Base-by-base conservation (phyloP, 495 filamentous ascomycete genomes). In the Podospora didyma region DNA sequence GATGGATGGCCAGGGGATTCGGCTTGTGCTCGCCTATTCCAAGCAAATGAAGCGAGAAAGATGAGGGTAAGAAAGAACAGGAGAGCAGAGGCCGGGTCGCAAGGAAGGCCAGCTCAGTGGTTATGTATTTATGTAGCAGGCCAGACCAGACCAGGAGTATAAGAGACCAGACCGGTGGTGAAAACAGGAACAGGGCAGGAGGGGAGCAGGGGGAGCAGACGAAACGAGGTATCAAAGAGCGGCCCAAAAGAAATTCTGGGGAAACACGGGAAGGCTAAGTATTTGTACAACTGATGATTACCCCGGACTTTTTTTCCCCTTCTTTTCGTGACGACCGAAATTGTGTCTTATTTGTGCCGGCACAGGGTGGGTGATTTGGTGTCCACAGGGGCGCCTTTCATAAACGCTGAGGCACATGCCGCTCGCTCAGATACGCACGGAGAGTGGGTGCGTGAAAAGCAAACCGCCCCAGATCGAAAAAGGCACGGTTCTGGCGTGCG, bases 301-400 rank as follows among this genome's bases (percentile, higher is more conserved):
- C 58, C 58, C 58, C 53, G 21, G 58, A 49, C 58, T 56, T 52
- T 61, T 56, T 28, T 37, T 54, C 49, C n/a, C n/a, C 23, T 19
- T 49, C 14, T 14, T 47, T 47, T 24, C 20, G 12, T 3, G 34
- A 55, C 28, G 22, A 48, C 44, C 51, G 51, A 48, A 31, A 55
- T 49, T 49, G 53, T 49, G 53, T 37, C 31, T 21, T 55, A 44
- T n/a, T 51, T 51, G 48, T 47, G 45, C 20, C 45, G 26, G 26
- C 26, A 31, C 26, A 31, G 26, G 9, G 26, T n/a, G n/a, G n/a
- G n/a, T n/a, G n/a, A n/a, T n/a, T n/a, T n/a, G n/a, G n/a, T 31
- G 26, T 31, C 26, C 26, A 31, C 26, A 31, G 26, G 26, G 26
- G 9, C 26, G 9, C 26, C 26, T 19, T 22, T 47, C 12, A 42